Conservation (phyloP, 164 flowering plant genomes). For the Vitis rupestris region DNA sequence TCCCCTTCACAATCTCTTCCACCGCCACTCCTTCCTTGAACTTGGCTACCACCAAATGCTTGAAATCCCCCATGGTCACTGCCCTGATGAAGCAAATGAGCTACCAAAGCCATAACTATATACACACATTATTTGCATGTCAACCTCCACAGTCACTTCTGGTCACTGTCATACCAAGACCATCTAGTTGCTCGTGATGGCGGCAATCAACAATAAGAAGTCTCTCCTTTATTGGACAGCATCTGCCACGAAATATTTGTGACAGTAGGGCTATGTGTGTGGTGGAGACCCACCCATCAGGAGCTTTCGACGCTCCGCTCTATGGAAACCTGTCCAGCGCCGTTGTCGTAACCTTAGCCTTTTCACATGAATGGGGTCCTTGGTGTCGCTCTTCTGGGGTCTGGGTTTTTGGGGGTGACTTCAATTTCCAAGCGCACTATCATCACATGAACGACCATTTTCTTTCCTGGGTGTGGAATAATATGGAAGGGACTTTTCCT, state of each 20-base stretch:
- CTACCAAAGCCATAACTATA: conserved; percentile 3
- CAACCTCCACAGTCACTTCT: conserved; percentile 18
- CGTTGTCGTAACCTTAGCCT: conserved; percentile 10
- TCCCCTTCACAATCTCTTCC: conserved; percentile 62
- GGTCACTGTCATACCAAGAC: conserved; percentile 9
- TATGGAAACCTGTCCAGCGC: conserved; percentile 3
- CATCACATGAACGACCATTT: conserved; percentile 6
- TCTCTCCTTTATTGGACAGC: conserved; percentile 11
- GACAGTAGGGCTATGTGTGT: conserved; percentile 3
- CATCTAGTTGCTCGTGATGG: conserved; percentile 1
- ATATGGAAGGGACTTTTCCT: background rate
- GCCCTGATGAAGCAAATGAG: background rate
- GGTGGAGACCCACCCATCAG: conserved; percentile 13
- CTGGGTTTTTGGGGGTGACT: background rate
- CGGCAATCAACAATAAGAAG: background rate
- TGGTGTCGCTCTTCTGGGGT: background rate
- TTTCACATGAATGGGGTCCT: conserved; percentile 18
- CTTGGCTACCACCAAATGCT: conserved; percentile 83
- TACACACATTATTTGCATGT: conserved; percentile 10
- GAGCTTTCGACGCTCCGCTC: conserved; percentile 1
- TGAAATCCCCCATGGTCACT: conserved; percentile 54
- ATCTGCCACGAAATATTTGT: conserved; percentile 11
- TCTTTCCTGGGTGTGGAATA: background rate
- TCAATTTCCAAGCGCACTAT: background rate
- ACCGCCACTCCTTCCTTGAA: conserved; percentile 77